These are phyloP conservation scores for Lepidium didymum DNA, from an alignment of 345 rosid species.

Conservation along the genomic window DNA sequence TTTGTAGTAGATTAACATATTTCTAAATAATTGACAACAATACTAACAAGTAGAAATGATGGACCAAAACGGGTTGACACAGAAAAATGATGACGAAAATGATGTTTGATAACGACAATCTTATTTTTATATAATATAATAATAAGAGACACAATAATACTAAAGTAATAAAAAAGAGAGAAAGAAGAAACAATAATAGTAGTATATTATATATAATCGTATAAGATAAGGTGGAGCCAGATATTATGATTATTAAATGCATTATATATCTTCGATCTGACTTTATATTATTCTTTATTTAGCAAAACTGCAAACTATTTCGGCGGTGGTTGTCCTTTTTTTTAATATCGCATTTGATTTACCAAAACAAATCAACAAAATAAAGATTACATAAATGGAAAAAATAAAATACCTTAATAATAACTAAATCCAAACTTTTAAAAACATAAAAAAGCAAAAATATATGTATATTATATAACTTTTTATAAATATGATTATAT, in stretches of 20 bases:
- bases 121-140: background rate
- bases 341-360: too few species aligned
- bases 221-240: constrained; percentile 23
- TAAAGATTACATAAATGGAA: too few species aligned
- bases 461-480: too few species aligned
- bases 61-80: background rate
- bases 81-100: constrained; percentile 10
- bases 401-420: too few species aligned
- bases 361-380: too few species aligned
- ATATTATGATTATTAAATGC: constrained; percentile 3
- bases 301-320: constrained; percentile 11
- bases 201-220: background rate
- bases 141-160: background rate
- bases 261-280: constrained; percentile 15
- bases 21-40: background rate
- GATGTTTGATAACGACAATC: constrained; percentile 15
- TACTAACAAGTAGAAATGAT: background rate
- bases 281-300: constrained; percentile 4
- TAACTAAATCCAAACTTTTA: too few species aligned
- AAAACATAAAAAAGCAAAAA: too few species aligned
- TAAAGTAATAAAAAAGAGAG: background rate
- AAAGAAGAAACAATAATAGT: too few species aligned
- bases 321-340: constrained; percentile 11
- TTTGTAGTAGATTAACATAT: too few species aligned
- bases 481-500: too few species aligned